Base-by-base conservation (phyloP, 1,139 yeast species). In the Oligophagozyma castellii region DNA sequence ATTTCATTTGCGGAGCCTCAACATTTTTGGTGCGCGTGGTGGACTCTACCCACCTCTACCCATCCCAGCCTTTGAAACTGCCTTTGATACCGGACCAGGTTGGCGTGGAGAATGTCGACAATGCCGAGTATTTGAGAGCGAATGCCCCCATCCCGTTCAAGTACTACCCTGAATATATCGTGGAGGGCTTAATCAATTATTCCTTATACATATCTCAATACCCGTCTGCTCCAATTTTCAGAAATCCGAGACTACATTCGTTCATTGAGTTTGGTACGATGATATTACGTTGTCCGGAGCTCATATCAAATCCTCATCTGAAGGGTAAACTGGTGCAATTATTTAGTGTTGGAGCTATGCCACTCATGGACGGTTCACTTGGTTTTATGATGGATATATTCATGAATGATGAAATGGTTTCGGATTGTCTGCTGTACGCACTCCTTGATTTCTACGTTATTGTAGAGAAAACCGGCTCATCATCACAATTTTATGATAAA, bases 401-500 rank as follows among this genome's bases (percentile, higher is more conserved):
- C 52, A 72, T 67, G 42, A 58, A 72, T 7, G 73, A 83, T 44
- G 65, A 67, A 30, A 48, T 78, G 28, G 78, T 83, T 1, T 57
- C 61, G 25, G 63, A 74, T 28, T 73, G 86, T 47, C 53, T 92
- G 34, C 61, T 89, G 35, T 86, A 81, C 45, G 78, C 94, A 0
- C 63, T 89, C 35, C 66, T 89, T 56, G 92, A 83, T 46, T 79
- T 84, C 40, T 89, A 89, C 52, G 93, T 89, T 24, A 84, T 81
- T 66, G 89, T 86, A 33, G 99, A 89, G 51, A 83, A 81, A 48
- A 92, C 98, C 0, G 98, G 98, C 5, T 79, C 95, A 3, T 75
- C 92, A 4, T 75, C 93, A 0, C 98, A 89, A 55, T 89, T 89
- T 51, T 89, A 89, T 53, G 99, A 89, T 56, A 89, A 89, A 54